phyloP scores from a whole-genome alignment of 2,329 filamentous ascomycete species.

The Penicillium decumbens region DNA sequence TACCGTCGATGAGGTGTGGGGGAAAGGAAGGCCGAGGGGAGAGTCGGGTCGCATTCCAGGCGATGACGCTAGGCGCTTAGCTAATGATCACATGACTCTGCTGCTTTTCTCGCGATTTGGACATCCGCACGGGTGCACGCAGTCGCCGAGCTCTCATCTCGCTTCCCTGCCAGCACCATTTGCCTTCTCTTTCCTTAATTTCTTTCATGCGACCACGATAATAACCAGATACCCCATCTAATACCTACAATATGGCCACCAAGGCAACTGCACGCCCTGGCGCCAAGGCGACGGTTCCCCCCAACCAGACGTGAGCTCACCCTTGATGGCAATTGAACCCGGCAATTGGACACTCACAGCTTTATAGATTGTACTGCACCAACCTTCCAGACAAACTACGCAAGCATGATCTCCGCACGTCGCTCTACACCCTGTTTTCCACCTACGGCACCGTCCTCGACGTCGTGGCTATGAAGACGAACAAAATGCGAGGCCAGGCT shows the following conservation, averaged over 20 bases:
- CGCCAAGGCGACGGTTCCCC: constrained; percentile 51
- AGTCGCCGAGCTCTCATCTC: constrained; percentile 1
- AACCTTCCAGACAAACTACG: constrained; percentile 88
- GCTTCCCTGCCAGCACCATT: background rate
- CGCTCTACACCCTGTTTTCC: constrained; percentile 88
- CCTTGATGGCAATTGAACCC: constrained; percentile 5
- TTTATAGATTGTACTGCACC: constrained; percentile 71
- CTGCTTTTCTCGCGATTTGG: constrained; percentile 13
- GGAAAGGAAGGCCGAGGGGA: constrained; percentile 7
- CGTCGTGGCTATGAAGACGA: constrained; percentile 80
- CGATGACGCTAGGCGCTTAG: constrained; percentile 24
- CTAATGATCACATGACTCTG: constrained; percentile 10
- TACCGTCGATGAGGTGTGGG: constrained; percentile 63
- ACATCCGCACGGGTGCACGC: constrained; percentile 2
- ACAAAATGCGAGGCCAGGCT: constrained; percentile 92
- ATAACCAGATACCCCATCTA: background rate
- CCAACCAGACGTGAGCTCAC: constrained; percentile 68
- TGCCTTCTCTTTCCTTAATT: background rate
- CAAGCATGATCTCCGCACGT: constrained; percentile 79
- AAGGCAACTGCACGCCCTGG: constrained; percentile 40
- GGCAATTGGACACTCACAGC: constrained; percentile 19
- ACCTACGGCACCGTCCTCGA: constrained; percentile 92
- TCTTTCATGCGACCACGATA: background rate
- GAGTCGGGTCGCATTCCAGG: background rate
- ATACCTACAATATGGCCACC: constrained; percentile 31